Evolutionary conservation across 805 yeast genomes (phyloP), one percentile per base, ranked within the genome.

Genomic region (Saccharomycopsis vini): DNA sequence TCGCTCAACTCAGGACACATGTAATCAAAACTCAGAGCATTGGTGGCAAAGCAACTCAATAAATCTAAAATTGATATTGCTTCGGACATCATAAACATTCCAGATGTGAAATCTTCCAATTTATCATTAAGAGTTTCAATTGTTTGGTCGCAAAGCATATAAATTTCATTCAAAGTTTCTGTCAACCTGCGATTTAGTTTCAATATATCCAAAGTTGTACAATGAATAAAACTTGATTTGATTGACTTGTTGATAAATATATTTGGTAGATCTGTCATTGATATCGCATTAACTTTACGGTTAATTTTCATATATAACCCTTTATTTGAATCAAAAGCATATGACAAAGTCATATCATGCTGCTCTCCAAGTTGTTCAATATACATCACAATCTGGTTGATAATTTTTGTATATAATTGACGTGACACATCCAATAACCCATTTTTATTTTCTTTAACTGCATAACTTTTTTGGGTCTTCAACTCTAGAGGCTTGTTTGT

Each of bases 381-480:
- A 1, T 54, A 55, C 5, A 45, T 39, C 15, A 62, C 37, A 2
- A 68, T 56, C 39, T 68, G 71, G 39, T 67, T 67, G 5, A 64
- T 54, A 4, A 62, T 52, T 4, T 52, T 57, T 40, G 63, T 60
- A 44, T 71, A 70, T 0, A 69, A 43, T 45, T 67, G 63, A 33
- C 75, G 55, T 3, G 72, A 68, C 0, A 68, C 62, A 51, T 68
- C 73, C 1, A 71, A 52, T 9, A 72, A 50, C 0, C 76, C 76
- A 52, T 72, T 71, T 2, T 56, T 51, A 0, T 73, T 47, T 68
- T 69, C 49, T 62, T 64, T 29, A 24, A 28, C 18, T 5, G 41
- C 41, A 28, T 38, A 38, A 28, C 41, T 13, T 29, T 38, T 38
- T 38, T 38, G 34, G 20, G 24, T 38, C 19, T 20, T 38, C 20